A percentile compares a stretch with the other conserved stretches of the same genome.
Conservation (phyloP, 495 filamentous ascomycete genomes). For the Annulohypoxylon stygium region DNA sequence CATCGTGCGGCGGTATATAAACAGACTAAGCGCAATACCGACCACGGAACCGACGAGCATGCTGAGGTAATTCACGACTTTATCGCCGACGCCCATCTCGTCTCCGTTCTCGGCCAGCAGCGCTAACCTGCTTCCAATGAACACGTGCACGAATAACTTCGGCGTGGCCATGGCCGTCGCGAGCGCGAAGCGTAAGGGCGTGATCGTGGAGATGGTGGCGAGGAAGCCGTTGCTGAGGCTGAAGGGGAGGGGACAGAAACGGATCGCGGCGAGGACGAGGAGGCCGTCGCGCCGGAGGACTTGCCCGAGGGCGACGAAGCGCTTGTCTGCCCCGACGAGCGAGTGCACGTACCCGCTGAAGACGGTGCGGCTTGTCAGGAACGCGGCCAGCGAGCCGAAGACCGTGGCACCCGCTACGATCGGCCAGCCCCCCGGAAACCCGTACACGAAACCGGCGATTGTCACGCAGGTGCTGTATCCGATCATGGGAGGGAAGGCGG, state of each 20-base stretch:
- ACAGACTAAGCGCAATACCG: slow-evolving; percentile 80
- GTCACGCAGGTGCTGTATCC: slow-evolving; percentile 92
- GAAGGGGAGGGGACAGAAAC: slow-evolving; percentile 94
- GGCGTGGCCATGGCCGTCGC: slow-evolving; percentile 83
- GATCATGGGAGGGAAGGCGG: slow-evolving; percentile 90
- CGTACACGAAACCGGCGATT: slow-evolving; percentile 92
- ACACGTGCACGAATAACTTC: slow-evolving; percentile 91
- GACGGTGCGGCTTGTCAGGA: slow-evolving; percentile 81
- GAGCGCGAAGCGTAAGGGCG: slow-evolving; percentile 77
- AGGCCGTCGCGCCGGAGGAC: slow-evolving; percentile 84
- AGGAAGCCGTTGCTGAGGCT: slow-evolving; percentile 94
- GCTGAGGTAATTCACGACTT: slow-evolving; percentile 81
- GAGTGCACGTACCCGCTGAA: slow-evolving; percentile 81
- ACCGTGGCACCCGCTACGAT: slow-evolving; percentile 84
- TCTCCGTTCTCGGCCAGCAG: slow-evolving; percentile 74
- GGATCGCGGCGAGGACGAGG: slow-evolving; percentile 90
- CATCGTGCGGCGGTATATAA: slow-evolving; percentile 90
- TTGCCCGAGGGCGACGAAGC: slow-evolving; percentile 72
- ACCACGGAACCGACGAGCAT: slow-evolving; percentile 77
- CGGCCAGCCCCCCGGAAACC: slow-evolving; percentile 90
- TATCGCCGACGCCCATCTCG: slow-evolving; percentile 75
- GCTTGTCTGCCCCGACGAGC: slow-evolving; percentile 83
- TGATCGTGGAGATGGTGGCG: slow-evolving; percentile 90
- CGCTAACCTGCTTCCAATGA: slow-evolving; percentile 84
- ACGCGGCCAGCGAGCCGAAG: slow-evolving; percentile 79